Percentiles rank a stretch among this genome's conserved stretches.
phyloP scores from a whole-genome alignment of 2,329 filamentous ascomycete species.

The Diplodia corticola region DNA sequence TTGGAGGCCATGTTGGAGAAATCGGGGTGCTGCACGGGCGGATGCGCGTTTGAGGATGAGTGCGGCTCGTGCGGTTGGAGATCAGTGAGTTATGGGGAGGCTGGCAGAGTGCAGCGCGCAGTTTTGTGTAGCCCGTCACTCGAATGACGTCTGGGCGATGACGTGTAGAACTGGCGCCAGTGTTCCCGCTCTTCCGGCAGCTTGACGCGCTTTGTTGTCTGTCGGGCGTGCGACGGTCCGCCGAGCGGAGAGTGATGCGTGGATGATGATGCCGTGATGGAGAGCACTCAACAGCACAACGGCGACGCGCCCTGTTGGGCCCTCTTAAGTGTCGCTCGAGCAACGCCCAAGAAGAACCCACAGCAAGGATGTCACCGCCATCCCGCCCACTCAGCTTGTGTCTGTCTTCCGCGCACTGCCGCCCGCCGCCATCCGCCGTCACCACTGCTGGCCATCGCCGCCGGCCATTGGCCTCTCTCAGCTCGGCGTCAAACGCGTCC shows the following conservation, averaged over 20 bases:
- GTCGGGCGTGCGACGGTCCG: background rate
- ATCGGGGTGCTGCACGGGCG: slow-evolving; percentile 26
- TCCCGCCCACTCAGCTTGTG: background rate
- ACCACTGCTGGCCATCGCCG: background rate
- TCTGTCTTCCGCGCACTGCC: slow-evolving; percentile 5
- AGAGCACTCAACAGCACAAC: background rate
- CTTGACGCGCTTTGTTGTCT: background rate
- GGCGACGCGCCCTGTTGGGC: background rate
- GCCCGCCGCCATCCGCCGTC: background rate
- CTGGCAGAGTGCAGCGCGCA: background rate
- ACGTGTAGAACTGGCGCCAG: slow-evolving; percentile 1
- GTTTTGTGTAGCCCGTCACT: slow-evolving; percentile 2
- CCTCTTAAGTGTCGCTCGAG: slow-evolving; percentile 16
- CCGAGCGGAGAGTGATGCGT: background rate
- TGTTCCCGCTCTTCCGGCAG: background rate
- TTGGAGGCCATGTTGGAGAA: slow-evolving; percentile 41
- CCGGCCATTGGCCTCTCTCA: background rate
- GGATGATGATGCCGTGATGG: slow-evolving; percentile 4
- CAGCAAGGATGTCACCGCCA: background rate
- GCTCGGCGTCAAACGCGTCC: background rate
- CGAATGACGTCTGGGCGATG: slow-evolving; percentile 18
- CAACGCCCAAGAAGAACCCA: slow-evolving; percentile 12
- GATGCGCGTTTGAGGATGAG: slow-evolving; percentile 3
- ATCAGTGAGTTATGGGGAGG: slow-evolving; percentile 1
- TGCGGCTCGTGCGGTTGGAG: slow-evolving; percentile 6